These are phyloP conservation scores for Boeremia lycopersici DNA, from an alignment of 2,329 filamentous ascomycete genomes.

Conservation along the genomic window DNA sequence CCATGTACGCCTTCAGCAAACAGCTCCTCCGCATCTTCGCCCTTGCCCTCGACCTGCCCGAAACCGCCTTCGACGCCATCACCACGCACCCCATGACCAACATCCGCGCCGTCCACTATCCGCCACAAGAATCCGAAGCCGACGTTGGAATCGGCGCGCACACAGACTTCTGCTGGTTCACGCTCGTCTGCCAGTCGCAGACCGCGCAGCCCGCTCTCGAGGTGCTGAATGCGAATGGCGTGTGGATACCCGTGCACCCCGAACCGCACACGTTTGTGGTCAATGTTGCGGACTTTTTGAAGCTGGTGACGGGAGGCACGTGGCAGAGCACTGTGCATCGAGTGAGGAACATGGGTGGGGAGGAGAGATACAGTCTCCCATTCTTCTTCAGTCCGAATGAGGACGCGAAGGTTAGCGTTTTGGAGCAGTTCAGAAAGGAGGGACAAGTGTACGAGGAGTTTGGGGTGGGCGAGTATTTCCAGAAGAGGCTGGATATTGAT, in stretches of 20 bases:
- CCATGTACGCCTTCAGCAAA: slow-evolving; percentile 39
- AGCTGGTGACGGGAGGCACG: slow-evolving; percentile 49
- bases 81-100: slow-evolving; percentile 52
- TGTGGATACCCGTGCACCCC: slow-evolving; percentile 49
- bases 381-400: slow-evolving; percentile 50
- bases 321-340: slow-evolving; percentile 51
- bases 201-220: slow-evolving; percentile 43
- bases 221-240: slow-evolving; percentile 51
- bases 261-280: slow-evolving; percentile 48
- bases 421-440: slow-evolving; percentile 34
- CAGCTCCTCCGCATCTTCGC: slow-evolving; percentile 46
- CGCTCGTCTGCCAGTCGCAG: slow-evolving; percentile 44
- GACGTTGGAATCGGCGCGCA: slow-evolving; percentile 51
- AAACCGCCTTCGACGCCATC: slow-evolving; percentile 47
- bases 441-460: slow-evolving; percentile 37
- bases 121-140: slow-evolving; percentile 38
- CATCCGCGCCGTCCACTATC: slow-evolving; percentile 51
- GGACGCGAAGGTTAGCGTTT: slow-evolving; percentile 39
- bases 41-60: slow-evolving; percentile 49
- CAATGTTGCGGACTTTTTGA: slow-evolving; percentile 51
- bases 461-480: slow-evolving; percentile 43
- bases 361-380: slow-evolving; percentile 49
- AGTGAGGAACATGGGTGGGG: slow-evolving; percentile 48
- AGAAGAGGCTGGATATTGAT: slow-evolving; percentile 40
- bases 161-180: slow-evolving; percentile 53